These are phyloP conservation scores for Kuraishia borneana DNA, from an alignment of 805 yeast species.

Conservation along the genomic window DNA sequence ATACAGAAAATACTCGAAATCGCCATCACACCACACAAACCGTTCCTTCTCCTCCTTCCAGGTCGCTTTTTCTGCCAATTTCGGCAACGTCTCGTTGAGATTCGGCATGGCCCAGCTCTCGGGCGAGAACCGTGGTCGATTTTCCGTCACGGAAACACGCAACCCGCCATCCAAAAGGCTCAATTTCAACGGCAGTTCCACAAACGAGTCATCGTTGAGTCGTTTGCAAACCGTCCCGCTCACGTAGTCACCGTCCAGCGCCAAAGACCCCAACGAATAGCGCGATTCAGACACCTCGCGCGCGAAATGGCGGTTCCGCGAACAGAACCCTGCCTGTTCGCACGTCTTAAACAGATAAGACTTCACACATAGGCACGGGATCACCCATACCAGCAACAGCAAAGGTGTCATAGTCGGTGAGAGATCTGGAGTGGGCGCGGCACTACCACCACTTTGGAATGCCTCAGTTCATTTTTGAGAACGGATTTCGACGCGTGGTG, in stretches of 20 bases:
- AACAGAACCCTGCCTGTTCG: constrained; percentile 73
- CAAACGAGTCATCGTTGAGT: constrained; percentile 23
- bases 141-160: constrained; percentile 60
- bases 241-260: constrained; percentile 1
- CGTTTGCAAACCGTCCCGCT: constrained; percentile 27
- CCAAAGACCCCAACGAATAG: constrained; percentile 25
- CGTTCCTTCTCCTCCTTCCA: constrained; percentile 5
- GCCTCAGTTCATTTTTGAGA: constrained; percentile 9
- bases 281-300: constrained; percentile 23
- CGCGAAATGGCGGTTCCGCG: constrained; percentile 66
- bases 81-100: no score
- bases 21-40: constrained; percentile 25
- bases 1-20: constrained; percentile 31
- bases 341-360: constrained; percentile 68
- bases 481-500: constrained; percentile 26
- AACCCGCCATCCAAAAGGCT: constrained; percentile 46
- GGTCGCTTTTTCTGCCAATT: background rate
- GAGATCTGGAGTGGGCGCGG: background rate
- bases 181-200: constrained; percentile 45
- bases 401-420: constrained; percentile 1
- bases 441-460: background rate
- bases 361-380: no score
- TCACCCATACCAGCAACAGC: constrained; percentile 8
- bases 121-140: no score
- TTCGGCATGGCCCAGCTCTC: no score